Conservation (phyloP, 2,329 filamentous ascomycete species). For the Lasiodiplodia theobromae region DNA sequence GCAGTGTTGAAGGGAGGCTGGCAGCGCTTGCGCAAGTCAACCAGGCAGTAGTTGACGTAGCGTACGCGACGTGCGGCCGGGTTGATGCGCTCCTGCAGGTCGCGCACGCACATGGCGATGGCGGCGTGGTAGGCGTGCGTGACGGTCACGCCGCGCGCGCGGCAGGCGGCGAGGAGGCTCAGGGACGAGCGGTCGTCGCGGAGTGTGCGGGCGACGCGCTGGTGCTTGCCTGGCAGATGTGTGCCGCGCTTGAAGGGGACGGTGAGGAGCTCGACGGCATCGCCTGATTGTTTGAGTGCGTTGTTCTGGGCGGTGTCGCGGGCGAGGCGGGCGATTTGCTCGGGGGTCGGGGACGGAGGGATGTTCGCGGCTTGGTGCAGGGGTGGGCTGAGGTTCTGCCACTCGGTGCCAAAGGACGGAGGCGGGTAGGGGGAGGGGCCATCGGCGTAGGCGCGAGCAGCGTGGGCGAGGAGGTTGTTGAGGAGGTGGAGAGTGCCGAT, state of each 20-base stretch:
- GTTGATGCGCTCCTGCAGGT: conserved; percentile 15
- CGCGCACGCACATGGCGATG: conserved; percentile 30
- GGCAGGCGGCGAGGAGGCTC: conserved; percentile 30
- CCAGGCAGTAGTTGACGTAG: conserved; percentile 31
- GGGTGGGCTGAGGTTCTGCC: conserved; percentile 36
- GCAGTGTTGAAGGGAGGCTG: conserved; percentile 23
- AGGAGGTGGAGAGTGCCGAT: conserved; percentile 49
- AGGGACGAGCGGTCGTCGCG: conserved; percentile 20
- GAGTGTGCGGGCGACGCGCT: conserved; percentile 30
- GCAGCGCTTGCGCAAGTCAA: conserved; percentile 32
- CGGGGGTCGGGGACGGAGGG: conserved; percentile 7
- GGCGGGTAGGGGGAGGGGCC: conserved; percentile 24
- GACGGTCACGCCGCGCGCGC: conserved; percentile 24
- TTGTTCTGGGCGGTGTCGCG: background rate
- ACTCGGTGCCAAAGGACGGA: conserved; percentile 39
- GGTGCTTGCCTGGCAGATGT: conserved; percentile 30
- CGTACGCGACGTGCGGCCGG: background rate
- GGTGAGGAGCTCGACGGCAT: conserved; percentile 13
- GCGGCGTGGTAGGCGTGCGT: conserved; percentile 33
- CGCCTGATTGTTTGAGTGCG: background rate
- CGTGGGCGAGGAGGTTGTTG: conserved; percentile 40
- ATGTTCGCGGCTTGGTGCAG: conserved; percentile 31
- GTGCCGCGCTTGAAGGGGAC: conserved; percentile 28
- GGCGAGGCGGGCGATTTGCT: conserved; percentile 5
- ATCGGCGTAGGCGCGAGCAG: conserved; percentile 34